Evolutionary conservation across 2,329 filamentous ascomycete species (phyloP), one percentile per base, ranked within the genome.

Genomic region (Curvularia sp.): DNA sequence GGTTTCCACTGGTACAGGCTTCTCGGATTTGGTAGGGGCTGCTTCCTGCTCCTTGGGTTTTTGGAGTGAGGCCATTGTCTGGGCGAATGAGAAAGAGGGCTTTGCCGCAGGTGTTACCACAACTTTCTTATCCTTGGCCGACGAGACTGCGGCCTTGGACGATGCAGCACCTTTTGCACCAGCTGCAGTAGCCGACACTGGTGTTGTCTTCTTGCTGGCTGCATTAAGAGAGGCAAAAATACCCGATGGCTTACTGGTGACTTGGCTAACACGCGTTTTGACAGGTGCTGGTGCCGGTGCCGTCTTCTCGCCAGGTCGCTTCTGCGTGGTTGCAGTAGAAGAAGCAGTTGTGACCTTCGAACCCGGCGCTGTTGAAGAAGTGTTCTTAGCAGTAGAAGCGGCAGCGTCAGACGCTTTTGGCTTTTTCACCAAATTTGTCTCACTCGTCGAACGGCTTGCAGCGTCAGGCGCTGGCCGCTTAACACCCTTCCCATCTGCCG

Each of bases 1-100:
- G 0, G 88, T 92, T 73, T 93, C 90, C 0, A 82, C 79, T 0
- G 80, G 78, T 18, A 74, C 72, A 57, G 78, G 79, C 60, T 87
- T 86, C 64, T 86, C 85, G 0, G 82, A 77, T 55, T 84, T 83
- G 32, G 67, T 55, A 18, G 72, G 69, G 3, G 80, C 76, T 13
- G 80, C 81, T 69, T 80, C 75, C 59, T 80, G 79, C 48, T 82
- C 76, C 55, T 87, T 87, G 5, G 84, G 83, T 65, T 87, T 87
- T 48, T 81, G 78, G 18, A 79, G 62, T 45, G 71, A 72, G 12
- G 73, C 74, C 77, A 79, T 78, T 3, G 76, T 78, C 36, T 77
- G 74, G 6, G 74, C 70, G 48, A 79, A 79, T 0, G 77, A 78
- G 45, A 78, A 78, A 2, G 68, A 49, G 5, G 76, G 71, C 43